These are phyloP conservation scores for Xylaria sp. DNA, from an alignment of 2,329 filamentous ascomycete species.

Conservation along the genomic window DNA sequence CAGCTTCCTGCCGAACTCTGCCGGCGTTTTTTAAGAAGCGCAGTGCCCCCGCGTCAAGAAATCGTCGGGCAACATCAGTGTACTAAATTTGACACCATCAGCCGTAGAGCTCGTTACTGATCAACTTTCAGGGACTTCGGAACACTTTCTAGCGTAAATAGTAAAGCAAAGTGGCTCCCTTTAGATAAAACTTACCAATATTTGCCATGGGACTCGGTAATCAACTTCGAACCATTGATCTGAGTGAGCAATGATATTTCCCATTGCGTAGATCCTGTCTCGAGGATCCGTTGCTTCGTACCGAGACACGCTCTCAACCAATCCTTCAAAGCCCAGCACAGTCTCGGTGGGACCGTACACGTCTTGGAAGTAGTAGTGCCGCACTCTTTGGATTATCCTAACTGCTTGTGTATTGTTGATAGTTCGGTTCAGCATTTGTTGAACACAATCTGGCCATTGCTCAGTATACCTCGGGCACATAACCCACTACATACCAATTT, in stretches of 20 bases:
- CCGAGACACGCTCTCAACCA: slow-evolving; percentile 21
- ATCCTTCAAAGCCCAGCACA: slow-evolving; percentile 11
- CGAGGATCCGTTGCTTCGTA: slow-evolving; percentile 35
- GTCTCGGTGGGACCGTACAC: slow-evolving; percentile 7
- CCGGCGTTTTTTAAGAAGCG: slow-evolving; percentile 30
- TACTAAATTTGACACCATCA: slow-evolving; percentile 18
- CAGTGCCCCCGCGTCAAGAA: slow-evolving; percentile 26
- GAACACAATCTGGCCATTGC: slow-evolving; percentile 30
- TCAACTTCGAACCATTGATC: slow-evolving; percentile 33
- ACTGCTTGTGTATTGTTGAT: slow-evolving; percentile 32
- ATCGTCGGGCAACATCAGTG: slow-evolving; percentile 28
- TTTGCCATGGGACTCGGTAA: slow-evolving; percentile 33
- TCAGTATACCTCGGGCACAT: slow-evolving; percentile 30
- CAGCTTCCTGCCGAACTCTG: slow-evolving; percentile 22
- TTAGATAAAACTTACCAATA: slow-evolving; percentile 20
- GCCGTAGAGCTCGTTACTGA: background rate
- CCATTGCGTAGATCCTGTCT: slow-evolving; percentile 33
- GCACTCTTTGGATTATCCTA: slow-evolving; percentile 29
- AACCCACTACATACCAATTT: slow-evolving; percentile 22
- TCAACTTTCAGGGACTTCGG: no score
- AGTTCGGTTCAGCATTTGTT: slow-evolving; percentile 15
- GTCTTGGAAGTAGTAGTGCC: slow-evolving; percentile 23
- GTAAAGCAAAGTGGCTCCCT: no score
- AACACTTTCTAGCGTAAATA: no score
- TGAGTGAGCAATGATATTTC: slow-evolving; percentile 29